phyloP scores from a whole-genome alignment of 2,329 filamentous ascomycete species.

The Beauveria scarabaeidicola region DNA sequence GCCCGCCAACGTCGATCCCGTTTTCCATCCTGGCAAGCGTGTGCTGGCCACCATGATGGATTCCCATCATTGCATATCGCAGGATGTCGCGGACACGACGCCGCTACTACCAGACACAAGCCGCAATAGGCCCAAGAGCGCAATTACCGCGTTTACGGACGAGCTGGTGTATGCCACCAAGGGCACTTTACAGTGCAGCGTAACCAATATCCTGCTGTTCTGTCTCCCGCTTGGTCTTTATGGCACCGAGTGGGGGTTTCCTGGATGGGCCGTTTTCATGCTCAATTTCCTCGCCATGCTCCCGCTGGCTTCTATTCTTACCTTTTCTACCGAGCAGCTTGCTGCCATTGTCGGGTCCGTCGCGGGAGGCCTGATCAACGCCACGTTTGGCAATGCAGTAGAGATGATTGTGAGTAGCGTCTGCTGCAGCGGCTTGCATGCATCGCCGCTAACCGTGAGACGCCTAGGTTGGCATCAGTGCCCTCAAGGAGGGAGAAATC shows the following conservation, averaged over 20 bases:
- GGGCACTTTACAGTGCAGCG: slow-evolving; percentile 12
- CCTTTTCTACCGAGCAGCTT: slow-evolving; percentile 57
- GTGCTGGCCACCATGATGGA: background rate
- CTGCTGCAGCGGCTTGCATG: background rate
- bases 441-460: background rate
- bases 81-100: slow-evolving; percentile 3
- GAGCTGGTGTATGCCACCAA: slow-evolving; percentile 10
- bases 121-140: background rate
- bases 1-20: background rate
- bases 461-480: slow-evolving; percentile 8
- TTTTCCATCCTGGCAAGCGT: background rate
- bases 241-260: slow-evolving; percentile 39
- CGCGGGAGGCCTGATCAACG: slow-evolving; percentile 54
- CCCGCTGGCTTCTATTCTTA: slow-evolving; percentile 51
- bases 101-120: background rate
- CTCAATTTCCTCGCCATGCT: slow-evolving; percentile 59
- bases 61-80: background rate
- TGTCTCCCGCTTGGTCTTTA: slow-evolving; percentile 58
- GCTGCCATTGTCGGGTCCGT: slow-evolving; percentile 53
- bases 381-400: slow-evolving; percentile 58
- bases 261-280: slow-evolving; percentile 39
- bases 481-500: slow-evolving; percentile 11
- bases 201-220: slow-evolving; percentile 47
- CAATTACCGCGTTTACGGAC: background rate
- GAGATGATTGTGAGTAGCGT: slow-evolving; percentile 45